A percentile compares a stretch with the other conserved stretches of the same genome.
These are phyloP conservation scores for Botrytis squamosa DNA, from an alignment of 2,329 filamentous ascomycete species.

Conservation along the genomic window DNA sequence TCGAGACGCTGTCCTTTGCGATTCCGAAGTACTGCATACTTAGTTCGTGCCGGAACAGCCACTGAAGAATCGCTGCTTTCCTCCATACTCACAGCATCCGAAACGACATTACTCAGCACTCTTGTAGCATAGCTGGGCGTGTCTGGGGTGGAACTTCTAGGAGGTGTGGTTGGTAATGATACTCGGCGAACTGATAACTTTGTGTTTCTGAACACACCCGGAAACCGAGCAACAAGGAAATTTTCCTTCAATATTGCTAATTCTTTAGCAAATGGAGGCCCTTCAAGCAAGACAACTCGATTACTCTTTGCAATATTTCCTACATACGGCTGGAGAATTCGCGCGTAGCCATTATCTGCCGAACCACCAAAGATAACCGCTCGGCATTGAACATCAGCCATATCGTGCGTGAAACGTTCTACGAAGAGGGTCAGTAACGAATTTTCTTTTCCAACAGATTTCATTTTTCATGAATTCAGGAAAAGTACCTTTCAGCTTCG, in stretches of 20 bases:
- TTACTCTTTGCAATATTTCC: conserved; percentile 32
- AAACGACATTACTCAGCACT: neutral
- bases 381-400: conserved; percentile 43
- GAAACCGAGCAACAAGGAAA: conserved; percentile 28
- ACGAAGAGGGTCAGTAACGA: neutral
- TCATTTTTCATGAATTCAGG: neutral
- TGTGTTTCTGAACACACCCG: conserved; percentile 32
- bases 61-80: neutral
- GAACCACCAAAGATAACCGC: conserved; percentile 45
- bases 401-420: conserved; percentile 40
- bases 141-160: conserved; percentile 15
- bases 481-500: conserved; percentile 38
- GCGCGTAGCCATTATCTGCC: conserved; percentile 46
- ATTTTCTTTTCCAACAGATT: neutral
- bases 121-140: conserved; percentile 19
- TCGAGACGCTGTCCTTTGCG: conserved; percentile 25
- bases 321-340: conserved; percentile 40
- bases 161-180: conserved; percentile 20
- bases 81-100: neutral
- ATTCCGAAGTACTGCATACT: conserved; percentile 8
- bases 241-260: conserved; percentile 38
- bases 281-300: conserved; percentile 43
- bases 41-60: neutral
- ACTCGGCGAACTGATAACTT: conserved; percentile 27
- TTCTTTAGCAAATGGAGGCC: conserved; percentile 42